Conservation (phyloP, 1,284 basidiomycete species). For the Microbotryum scabiosae region DNA sequence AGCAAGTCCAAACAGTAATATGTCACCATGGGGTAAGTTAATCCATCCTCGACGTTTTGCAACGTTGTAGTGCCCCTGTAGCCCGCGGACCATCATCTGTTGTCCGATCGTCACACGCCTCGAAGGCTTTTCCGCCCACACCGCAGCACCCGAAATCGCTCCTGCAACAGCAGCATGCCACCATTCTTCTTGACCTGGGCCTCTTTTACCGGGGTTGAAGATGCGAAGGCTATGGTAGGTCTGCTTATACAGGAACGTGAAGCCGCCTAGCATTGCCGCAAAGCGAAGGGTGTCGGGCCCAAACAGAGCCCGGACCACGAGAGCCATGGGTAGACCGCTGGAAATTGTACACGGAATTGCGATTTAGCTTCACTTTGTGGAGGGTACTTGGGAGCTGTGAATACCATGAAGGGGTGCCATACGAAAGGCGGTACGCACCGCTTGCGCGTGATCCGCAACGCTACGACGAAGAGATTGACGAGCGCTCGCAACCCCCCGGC, state of each 20-base stretch:
- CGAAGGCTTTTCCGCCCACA: constrained; percentile 69
- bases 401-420: no score
- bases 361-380: no score
- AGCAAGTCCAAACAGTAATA: constrained; percentile 71
- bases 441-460: constrained; percentile 58
- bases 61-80: constrained; percentile 75
- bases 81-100: constrained; percentile 78
- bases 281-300: constrained; percentile 71
- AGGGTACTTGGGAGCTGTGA: no score
- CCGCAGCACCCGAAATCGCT: constrained; percentile 62
- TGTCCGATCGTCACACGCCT: constrained; percentile 70
- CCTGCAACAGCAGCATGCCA: constrained; percentile 90
- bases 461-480: constrained; percentile 65
- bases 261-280: constrained; percentile 69
- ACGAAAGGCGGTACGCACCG: constrained; percentile 48
- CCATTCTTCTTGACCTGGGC: constrained; percentile 46
- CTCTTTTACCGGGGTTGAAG: constrained; percentile 52
- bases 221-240: constrained; percentile 75
- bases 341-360: no score
- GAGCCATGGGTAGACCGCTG: constrained; percentile 49
- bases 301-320: constrained; percentile 68
- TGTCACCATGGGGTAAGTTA: constrained; percentile 72
- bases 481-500: constrained; percentile 71
- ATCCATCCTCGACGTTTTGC: constrained; percentile 55
- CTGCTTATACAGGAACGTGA: constrained; percentile 48